phyloP scores from a whole-genome alignment of 768 basidiomycete species.

The Russula dissimulans region DNA sequence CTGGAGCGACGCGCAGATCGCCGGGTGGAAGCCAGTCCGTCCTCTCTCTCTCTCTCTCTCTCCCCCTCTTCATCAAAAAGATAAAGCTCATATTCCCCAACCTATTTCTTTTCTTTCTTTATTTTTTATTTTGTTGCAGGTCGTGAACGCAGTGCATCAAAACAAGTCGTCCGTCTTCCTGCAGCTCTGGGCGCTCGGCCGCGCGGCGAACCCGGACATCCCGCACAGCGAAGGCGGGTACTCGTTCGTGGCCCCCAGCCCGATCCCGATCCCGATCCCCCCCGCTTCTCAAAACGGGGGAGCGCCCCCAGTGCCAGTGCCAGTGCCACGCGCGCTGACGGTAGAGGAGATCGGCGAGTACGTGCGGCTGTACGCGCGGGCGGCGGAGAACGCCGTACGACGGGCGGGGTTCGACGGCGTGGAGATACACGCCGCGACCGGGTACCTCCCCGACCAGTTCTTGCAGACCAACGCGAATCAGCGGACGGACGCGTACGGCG shows the following conservation, averaged over 20 bases:
- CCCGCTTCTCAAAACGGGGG: no score
- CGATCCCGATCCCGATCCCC: background rate
- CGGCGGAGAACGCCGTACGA: conserved; percentile 32
- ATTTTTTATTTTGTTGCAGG: background rate
- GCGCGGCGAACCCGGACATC: conserved; percentile 12
- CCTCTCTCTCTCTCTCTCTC: background rate
- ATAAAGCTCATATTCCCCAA: no score
- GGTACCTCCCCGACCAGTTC: conserved; percentile 32
- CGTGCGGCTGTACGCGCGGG: conserved; percentile 25
- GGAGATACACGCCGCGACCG: conserved; percentile 27
- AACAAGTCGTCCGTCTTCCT: conserved; percentile 28
- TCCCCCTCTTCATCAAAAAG: no score
- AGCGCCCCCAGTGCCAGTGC: background rate
- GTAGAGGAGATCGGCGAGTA: conserved; percentile 23
- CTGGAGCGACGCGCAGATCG: conserved; percentile 48
- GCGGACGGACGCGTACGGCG: conserved; percentile 39
- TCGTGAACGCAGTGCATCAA: conserved; percentile 26
- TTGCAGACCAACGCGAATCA: conserved; percentile 29
- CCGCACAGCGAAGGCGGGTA: background rate
- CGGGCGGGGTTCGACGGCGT: conserved; percentile 26
- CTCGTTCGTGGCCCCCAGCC: background rate
- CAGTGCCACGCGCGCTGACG: conserved; percentile 18
- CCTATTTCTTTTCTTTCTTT: no score
- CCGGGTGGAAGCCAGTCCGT: conserved; percentile 39
- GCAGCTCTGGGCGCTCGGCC: conserved; percentile 36